These are phyloP conservation scores for Echeveria elegans DNA, from an alignment of 164 flowering plant species.

Conservation along the genomic window DNA sequence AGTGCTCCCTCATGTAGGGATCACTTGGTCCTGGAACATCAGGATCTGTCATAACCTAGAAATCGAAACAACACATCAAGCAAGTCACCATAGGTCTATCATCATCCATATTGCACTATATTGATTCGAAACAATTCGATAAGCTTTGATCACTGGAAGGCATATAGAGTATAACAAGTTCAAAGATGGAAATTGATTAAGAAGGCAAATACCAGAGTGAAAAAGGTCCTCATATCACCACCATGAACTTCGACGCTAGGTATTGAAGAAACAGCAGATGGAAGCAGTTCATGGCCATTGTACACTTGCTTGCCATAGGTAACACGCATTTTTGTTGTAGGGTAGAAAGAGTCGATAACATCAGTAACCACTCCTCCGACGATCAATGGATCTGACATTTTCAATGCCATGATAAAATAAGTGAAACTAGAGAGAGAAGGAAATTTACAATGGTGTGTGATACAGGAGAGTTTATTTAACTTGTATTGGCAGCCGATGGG, in stretches of 20 bases:
- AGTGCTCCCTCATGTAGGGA: slow-evolving; percentile 65
- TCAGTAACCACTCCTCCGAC: slow-evolving; percentile 80
- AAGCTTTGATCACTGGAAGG: too few species aligned
- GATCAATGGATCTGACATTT: slow-evolving; percentile 43
- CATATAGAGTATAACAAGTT: too few species aligned
- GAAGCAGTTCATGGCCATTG: slow-evolving; percentile 68
- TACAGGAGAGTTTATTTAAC: neutral
- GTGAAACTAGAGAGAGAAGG: neutral
- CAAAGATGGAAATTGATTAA: neutral
- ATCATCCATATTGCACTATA: too few species aligned
- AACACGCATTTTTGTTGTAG: slow-evolving; percentile 42
- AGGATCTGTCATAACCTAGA: slow-evolving; percentile 71
- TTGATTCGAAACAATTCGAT: neutral
- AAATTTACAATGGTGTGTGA: neutral
- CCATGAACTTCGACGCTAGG: slow-evolving; percentile 67
- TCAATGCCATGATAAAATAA: slow-evolving; percentile 18
- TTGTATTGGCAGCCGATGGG: neutral
- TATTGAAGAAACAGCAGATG: slow-evolving; percentile 37
- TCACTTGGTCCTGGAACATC: slow-evolving; percentile 90
- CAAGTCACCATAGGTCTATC: too few species aligned
- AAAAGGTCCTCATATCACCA: slow-evolving; percentile 69
- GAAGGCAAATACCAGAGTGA: slow-evolving; percentile 54
- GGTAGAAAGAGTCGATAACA: slow-evolving; percentile 60
- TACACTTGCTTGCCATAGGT: slow-evolving; percentile 42
- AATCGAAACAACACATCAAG: neutral